Percentiles rank a stretch among this genome's conserved stretches.
These are phyloP conservation scores for Xylaria grammica DNA, from an alignment of 495 filamentous ascomycete species.

Conservation along the genomic window DNA sequence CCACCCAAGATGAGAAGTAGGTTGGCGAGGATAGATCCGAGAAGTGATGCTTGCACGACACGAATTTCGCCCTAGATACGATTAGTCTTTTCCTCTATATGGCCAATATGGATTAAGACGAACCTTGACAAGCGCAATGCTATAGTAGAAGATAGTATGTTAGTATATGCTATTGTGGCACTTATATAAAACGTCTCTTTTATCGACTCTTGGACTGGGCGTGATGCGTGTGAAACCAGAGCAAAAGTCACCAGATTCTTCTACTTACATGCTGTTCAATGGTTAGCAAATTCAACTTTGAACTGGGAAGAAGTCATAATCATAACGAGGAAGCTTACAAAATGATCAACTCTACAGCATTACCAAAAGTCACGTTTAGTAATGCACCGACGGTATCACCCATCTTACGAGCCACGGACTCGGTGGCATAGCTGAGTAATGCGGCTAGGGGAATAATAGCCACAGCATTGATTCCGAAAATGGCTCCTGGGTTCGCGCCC, in stretches of 20 bases:
- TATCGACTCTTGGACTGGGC: neutral
- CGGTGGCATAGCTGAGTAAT: conserved; percentile 81
- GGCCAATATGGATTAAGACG: conserved; percentile 6
- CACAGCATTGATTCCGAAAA: conserved; percentile 82
- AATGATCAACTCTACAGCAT: conserved; percentile 89
- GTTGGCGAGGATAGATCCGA: conserved; percentile 89
- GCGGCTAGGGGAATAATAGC: conserved; percentile 84
- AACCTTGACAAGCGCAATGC: conserved; percentile 70
- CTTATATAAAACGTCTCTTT: neutral
- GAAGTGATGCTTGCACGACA: conserved; percentile 85
- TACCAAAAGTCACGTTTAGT: conserved; percentile 88
- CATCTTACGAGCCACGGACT: conserved; percentile 75
- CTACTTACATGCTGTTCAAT: conserved; percentile 41
- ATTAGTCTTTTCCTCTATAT: conserved; percentile 32
- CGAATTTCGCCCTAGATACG: conserved; percentile 73
- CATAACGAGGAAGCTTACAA: conserved; percentile 54
- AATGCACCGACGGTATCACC: conserved; percentile 82
- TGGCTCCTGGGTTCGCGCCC: conserved; percentile 36
- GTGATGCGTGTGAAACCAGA: neutral
- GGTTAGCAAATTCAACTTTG: conserved; percentile 24
- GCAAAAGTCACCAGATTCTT: neutral
- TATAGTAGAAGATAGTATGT: conserved; percentile 36
- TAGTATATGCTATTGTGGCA: conserved; percentile 19
- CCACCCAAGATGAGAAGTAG: conserved; percentile 88
- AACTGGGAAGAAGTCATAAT: neutral